Evolutionary conservation across 2,329 filamentous ascomycete species (phyloP).

Genomic region (Epichloe typhina): DNA sequence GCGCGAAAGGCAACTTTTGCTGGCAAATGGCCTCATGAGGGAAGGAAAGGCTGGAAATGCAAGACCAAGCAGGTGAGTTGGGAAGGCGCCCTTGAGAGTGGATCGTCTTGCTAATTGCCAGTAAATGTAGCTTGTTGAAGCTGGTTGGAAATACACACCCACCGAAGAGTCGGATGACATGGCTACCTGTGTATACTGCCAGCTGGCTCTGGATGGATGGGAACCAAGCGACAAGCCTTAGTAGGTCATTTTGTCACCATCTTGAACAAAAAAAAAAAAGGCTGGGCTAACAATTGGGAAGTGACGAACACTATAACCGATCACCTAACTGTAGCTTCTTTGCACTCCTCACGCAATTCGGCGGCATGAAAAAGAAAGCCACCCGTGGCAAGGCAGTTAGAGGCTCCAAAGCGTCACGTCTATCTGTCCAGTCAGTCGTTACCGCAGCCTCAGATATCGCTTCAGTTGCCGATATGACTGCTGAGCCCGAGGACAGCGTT

Average conservation of each 20-base stretch:
- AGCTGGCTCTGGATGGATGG: constrained; percentile 84
- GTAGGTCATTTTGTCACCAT: constrained; percentile 32
- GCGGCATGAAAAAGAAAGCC: constrained; percentile 40
- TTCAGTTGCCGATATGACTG: constrained; percentile 33
- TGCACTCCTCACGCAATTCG: constrained; percentile 45
- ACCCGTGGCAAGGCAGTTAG: constrained; percentile 39
- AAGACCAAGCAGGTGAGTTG: constrained; percentile 66
- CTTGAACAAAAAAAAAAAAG: not conserved
- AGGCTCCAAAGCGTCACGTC: constrained; percentile 56
- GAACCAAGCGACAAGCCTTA: constrained; percentile 82
- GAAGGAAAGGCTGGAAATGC: constrained; percentile 77
- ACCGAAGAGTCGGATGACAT: constrained; percentile 74
- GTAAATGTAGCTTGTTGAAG: constrained; percentile 60
- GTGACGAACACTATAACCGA: constrained; percentile 74
- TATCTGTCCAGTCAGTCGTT: constrained; percentile 44
- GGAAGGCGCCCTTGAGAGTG: not conserved
- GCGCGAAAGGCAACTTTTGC: constrained; percentile 75
- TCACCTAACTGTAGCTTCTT: constrained; percentile 78
- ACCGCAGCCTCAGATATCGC: constrained; percentile 36
- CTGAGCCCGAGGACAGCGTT: constrained; percentile 43
- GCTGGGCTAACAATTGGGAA: constrained; percentile 23
- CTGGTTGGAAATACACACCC: constrained; percentile 90
- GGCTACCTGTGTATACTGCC: constrained; percentile 83
- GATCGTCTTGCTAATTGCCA: constrained; percentile 3
- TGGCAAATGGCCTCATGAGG: constrained; percentile 79